Base-by-base conservation (phyloP, 345 rosid species). In the Syzygium oleosum region DNA sequence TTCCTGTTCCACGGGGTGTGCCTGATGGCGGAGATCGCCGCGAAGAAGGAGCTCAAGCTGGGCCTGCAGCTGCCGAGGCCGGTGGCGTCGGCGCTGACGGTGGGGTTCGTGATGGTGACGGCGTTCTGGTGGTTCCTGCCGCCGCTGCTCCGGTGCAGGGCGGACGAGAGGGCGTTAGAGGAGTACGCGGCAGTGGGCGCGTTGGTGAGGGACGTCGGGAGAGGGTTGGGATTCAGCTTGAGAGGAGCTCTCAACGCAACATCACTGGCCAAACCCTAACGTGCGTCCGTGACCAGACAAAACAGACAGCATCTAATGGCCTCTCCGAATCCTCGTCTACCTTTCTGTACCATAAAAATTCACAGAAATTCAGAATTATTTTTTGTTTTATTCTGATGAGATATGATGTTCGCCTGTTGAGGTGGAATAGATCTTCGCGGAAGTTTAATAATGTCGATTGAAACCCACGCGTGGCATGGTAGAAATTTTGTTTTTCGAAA, bases 51-150 rank as follows among this genome's bases (percentile, higher is more conserved):
- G 77, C 56, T 94, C 2, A 94, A 93, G 5, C 92, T 91, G 68
- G 92, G 94, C 84, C 54, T 84, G 77, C 88, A 92, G 85, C 85
- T 95, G 22, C 96, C 96, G 1, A 85, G 87, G 88, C 93, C 94
- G 84, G 91, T 91, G 31, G 87, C 91, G 80, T 91, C 95, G 85
- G 87, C 92, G 61, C 31, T 91, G 59, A 90, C 92, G 19, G 84
- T 89, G 51, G 91, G 87, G 52, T 91, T 93, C 59, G 90, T 93
- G 27, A 55, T 87, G 85, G 22, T 25, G 2, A 90, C 93, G 8
- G 92, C 85, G 1, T 65, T 85, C 54, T 89, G 91, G 93, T 85
- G 87, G 89, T 93, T 93, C 87, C 88, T 91, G n/a, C 94, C 93
- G 4, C 87, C 78, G 86, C 59, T 89, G 13, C 89, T 91, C 38